Conservation (phyloP, 2,329 filamentous ascomycete species). For the Alternaria brassicicola region DNA sequence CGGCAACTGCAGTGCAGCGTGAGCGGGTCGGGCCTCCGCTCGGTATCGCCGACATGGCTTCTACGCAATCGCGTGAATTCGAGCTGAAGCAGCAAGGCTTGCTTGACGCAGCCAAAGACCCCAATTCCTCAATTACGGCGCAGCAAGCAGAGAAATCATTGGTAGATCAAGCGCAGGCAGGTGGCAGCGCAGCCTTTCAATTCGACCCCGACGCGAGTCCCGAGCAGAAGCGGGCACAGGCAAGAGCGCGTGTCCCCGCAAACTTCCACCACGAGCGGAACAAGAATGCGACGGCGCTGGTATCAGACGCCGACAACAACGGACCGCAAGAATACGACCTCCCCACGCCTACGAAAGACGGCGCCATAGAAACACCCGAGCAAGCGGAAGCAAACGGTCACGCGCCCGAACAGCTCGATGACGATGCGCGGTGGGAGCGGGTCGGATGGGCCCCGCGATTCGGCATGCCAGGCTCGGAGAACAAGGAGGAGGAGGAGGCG, state of each 20-base stretch:
- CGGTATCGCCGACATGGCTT: conserved; percentile 34
- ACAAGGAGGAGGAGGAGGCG: conserved; percentile 61
- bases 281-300: conserved; percentile 71
- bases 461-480: conserved; percentile 61
- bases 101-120: conserved; percentile 76
- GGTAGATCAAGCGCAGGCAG: conserved; percentile 76
- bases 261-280: conserved; percentile 67
- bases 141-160: conserved; percentile 75
- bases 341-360: conserved; percentile 73
- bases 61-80: conserved; percentile 43
- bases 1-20: conserved; percentile 1
- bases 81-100: conserved; percentile 85
- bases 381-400: conserved; percentile 59
- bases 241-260: conserved; percentile 68
- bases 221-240: conserved; percentile 83
- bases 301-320: conserved; percentile 68
- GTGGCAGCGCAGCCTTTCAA: conserved; percentile 78
- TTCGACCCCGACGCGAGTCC: conserved; percentile 86
- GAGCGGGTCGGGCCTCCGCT: conserved; percentile 15
- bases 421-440: conserved; percentile 56
- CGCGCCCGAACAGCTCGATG: conserved; percentile 60
- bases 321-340: conserved; percentile 71
- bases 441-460: conserved; percentile 92
- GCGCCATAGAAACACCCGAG: conserved; percentile 62
- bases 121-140: conserved; percentile 69